A percentile compares a stretch with the other conserved stretches of the same genome.
Evolutionary conservation across 805 yeast species (phyloP).

Genomic region (Sungouiella blattae): DNA sequence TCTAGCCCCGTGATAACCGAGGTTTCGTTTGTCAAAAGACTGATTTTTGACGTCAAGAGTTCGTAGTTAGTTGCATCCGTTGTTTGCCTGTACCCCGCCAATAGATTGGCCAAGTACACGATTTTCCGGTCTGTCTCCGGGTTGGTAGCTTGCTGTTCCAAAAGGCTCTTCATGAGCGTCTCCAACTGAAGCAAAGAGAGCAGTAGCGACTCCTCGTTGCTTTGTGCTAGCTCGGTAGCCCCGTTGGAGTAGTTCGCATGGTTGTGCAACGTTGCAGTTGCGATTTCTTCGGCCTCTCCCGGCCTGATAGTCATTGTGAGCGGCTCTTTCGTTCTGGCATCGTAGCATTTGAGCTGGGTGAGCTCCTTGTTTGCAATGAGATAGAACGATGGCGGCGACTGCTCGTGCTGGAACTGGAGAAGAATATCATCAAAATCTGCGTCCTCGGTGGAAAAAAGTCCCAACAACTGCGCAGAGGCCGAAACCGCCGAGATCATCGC

Average conservation of each 20-base stretch:
- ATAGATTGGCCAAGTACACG: constrained; percentile 26
- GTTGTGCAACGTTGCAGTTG: constrained; percentile 29
- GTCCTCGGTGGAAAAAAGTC: constrained; percentile 24
- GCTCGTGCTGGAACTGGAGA: constrained; percentile 9
- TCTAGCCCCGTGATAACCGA: constrained; percentile 8
- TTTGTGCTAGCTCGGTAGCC: constrained; percentile 6
- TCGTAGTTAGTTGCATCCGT: constrained; percentile 7
- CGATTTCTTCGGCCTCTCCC: constrained; percentile 30
- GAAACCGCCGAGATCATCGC: constrained; percentile 26
- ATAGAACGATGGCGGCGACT: constrained; percentile 5
- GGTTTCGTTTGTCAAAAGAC: constrained; percentile 30
- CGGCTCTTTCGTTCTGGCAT: constrained; percentile 4
- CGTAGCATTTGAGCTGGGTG: constrained; percentile 4
- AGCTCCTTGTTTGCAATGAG: constrained; percentile 4
- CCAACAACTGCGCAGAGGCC: constrained; percentile 27
- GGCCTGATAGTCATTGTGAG: constrained; percentile 18
- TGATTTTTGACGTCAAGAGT: constrained; percentile 24
- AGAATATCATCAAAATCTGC: constrained; percentile 1
- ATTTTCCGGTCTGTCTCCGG: constrained; percentile 13
- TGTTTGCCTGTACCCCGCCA: constrained; percentile 8
- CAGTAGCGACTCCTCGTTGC: constrained; percentile 9
- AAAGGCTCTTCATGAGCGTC: constrained; percentile 19
- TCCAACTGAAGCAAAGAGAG: constrained; percentile 21
- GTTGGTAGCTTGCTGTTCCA: constrained; percentile 8
- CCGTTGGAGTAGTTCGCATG: constrained; percentile 22